Percentiles rank a stretch among this genome's conserved stretches.
These are phyloP conservation scores for Neurospora sp. DNA, from an alignment of 495 filamentous ascomycete genomes.

Conservation along the genomic window DNA sequence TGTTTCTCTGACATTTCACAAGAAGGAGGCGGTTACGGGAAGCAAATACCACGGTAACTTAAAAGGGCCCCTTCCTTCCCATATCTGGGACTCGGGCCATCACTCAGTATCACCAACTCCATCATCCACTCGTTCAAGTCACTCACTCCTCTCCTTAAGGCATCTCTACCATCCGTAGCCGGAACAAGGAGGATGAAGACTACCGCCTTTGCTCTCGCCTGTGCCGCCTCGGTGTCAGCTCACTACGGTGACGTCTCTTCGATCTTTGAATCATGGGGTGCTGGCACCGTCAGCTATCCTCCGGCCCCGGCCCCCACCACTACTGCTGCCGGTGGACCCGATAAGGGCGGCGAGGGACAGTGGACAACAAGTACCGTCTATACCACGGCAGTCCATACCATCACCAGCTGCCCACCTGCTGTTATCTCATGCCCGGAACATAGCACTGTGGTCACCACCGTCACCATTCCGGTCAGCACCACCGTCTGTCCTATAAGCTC, in stretches of 20 bases:
- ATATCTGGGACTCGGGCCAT: background rate
- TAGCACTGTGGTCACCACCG: constrained; percentile 26
- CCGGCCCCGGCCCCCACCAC: constrained; percentile 8
- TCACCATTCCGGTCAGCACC: constrained; percentile 24
- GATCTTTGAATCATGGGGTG: background rate
- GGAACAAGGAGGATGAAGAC: constrained; percentile 17
- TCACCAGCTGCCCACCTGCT: constrained; percentile 18
- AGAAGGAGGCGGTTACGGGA: background rate
- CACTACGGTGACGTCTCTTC: constrained; percentile 1
- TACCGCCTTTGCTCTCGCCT: constrained; percentile 14
- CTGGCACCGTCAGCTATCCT: background rate
- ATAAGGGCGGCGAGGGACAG: constrained; percentile 5
- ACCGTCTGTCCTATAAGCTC: constrained; percentile 26
- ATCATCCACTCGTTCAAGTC: constrained; percentile 20
- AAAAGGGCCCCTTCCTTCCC: constrained; percentile 1
- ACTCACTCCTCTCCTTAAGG: constrained; percentile 7
- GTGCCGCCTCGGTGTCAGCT: constrained; percentile 18
- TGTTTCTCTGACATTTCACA: constrained; percentile 1
- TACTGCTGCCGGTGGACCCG: background rate
- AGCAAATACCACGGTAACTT: background rate
- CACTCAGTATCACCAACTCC: constrained; percentile 12
- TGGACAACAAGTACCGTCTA: constrained; percentile 28
- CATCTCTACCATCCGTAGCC: background rate
- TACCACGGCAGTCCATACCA: constrained; percentile 17
- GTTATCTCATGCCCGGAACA: constrained; percentile 19